phyloP scores from a whole-genome alignment of 2,329 filamentous ascomycete species.

The Trichoderma sp. region DNA sequence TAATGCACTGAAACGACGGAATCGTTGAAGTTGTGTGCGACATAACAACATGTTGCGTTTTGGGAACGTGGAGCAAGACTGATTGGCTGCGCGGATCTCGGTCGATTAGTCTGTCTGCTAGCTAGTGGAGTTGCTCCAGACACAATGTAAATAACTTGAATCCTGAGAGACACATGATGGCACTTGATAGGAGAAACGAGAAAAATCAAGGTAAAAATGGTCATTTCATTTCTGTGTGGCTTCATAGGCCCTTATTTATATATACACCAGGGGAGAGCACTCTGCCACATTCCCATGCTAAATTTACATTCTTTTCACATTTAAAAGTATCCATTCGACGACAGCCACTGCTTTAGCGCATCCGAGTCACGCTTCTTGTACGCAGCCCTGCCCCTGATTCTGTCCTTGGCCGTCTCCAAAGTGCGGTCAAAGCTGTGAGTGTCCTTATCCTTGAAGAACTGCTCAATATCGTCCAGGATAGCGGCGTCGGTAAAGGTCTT shows the following conservation, averaged over 20 bases:
- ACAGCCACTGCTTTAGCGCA: slow-evolving; percentile 76
- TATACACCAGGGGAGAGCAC: not conserved
- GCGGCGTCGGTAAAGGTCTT: slow-evolving; percentile 72
- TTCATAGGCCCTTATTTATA: not conserved
- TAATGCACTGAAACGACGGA: too few species aligned
- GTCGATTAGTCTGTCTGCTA: not conserved
- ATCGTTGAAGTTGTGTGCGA: not conserved
- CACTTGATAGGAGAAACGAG: not conserved
- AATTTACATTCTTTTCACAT: not conserved
- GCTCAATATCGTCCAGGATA: slow-evolving; percentile 71
- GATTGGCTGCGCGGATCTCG: not conserved
- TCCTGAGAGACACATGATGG: not conserved
- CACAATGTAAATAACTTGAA: too few species aligned
- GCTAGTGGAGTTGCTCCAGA: too few species aligned
- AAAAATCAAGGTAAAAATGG: not conserved
- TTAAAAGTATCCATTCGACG: slow-evolving; percentile 46
- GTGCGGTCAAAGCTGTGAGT: slow-evolving; percentile 83
- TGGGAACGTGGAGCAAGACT: not conserved
- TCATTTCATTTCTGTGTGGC: not conserved
- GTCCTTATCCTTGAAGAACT: slow-evolving; percentile 85
- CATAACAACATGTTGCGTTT: not conserved
- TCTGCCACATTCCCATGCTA: not conserved
- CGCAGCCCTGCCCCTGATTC: slow-evolving; percentile 75
- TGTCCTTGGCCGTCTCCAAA: slow-evolving; percentile 80
- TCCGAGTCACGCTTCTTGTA: slow-evolving; percentile 77